Conservation (phyloP, 2,329 filamentous ascomycete species). For the Dendryphion nanum region DNA sequence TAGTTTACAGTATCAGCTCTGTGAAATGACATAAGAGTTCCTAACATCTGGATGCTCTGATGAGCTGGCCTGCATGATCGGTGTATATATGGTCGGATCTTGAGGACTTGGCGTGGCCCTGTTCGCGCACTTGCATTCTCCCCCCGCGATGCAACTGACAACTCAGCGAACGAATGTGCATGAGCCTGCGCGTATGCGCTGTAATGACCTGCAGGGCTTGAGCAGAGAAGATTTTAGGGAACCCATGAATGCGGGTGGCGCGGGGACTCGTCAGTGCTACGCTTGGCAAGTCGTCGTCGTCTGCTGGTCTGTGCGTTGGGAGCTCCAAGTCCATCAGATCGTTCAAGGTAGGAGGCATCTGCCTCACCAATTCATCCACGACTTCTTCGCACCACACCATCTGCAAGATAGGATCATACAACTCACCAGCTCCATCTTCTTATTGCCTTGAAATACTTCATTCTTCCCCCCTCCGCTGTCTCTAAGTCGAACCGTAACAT, state of each 20-base stretch:
- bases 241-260: constrained; percentile 10
- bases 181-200: constrained; percentile 37
- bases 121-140: constrained; percentile 9
- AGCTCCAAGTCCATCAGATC: too few relatives aligned
- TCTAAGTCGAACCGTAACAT: constrained; percentile 4
- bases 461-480: constrained; percentile 6
- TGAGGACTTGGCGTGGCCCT: constrained; percentile 16
- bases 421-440: neutral
- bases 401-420: too few relatives aligned
- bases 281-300: too few relatives aligned
- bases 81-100: constrained; percentile 13
- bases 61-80: constrained; percentile 36
- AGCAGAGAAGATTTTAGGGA: too few relatives aligned
- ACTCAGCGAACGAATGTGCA: constrained; percentile 20
- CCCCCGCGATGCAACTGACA: constrained; percentile 9
- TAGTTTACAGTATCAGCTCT: constrained; percentile 16
- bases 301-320: too few relatives aligned
- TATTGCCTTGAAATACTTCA: neutral
- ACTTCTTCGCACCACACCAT: constrained; percentile 6
- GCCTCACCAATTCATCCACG: too few relatives aligned
- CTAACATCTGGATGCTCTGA: constrained; percentile 27
- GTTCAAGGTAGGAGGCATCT: too few relatives aligned
- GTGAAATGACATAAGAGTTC: constrained; percentile 35
- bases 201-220: constrained; percentile 3
- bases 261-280: constrained; percentile 11